Conservation (phyloP, 2,329 filamentous ascomycete species). For the Colletotrichum abscissum region DNA sequence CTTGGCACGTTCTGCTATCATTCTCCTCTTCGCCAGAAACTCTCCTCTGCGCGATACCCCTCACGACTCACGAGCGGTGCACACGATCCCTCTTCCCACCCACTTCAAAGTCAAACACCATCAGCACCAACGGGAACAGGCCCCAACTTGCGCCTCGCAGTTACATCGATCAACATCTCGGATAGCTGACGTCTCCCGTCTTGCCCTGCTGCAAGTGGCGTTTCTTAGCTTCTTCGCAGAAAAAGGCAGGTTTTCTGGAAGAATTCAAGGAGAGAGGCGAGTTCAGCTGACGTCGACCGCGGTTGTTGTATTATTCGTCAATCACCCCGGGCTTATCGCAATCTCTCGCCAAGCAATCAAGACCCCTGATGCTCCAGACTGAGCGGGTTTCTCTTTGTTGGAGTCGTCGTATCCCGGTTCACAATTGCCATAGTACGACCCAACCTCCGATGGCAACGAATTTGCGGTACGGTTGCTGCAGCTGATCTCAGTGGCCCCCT, state of each 20-base stretch:
- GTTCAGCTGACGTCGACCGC: neutral
- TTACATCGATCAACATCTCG: conserved; percentile 1
- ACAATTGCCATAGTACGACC: neutral
- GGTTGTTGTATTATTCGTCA: conserved; percentile 7
- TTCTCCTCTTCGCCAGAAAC: conserved; percentile 3
- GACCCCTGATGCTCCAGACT: neutral
- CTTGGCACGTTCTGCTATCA: conserved; percentile 28
- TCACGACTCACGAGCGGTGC: neutral
- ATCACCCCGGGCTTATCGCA: conserved; percentile 22
- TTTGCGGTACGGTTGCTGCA: neutral
- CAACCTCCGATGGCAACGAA: neutral
- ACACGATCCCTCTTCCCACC: neutral
- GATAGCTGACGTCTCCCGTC: conserved; percentile 4
- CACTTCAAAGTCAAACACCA: neutral
- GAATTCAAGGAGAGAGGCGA: neutral
- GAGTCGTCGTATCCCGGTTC: neutral
- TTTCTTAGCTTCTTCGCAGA: neutral
- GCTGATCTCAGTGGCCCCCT: neutral
- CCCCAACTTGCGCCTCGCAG: neutral
- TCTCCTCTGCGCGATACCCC: neutral
- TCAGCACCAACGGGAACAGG: neutral
- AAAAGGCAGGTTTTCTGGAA: conserved; percentile 22
- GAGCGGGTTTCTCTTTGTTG: conserved; percentile 6
- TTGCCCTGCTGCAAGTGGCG: conserved; percentile 18
- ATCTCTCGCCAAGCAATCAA: conserved; percentile 25